Evolutionary conservation across 163 green algal species (phyloP), one percentile per base, ranked within the genome.

Genomic region (Scenedesmus sp.): DNA sequence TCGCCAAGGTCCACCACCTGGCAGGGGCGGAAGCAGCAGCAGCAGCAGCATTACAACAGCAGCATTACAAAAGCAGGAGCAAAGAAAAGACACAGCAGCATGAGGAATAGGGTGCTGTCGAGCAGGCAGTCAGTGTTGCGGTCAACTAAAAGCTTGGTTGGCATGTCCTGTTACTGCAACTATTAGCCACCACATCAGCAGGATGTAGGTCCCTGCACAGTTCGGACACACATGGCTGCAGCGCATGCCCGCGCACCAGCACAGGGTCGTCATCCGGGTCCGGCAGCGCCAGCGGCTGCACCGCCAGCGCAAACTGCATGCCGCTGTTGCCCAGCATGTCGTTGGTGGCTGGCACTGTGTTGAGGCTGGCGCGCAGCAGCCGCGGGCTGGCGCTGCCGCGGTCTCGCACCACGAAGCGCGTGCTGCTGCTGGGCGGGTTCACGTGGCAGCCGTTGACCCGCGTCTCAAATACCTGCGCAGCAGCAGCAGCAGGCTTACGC

Each of bases 1-100:
- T 96, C 92, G 2, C 96, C 94, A 67, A 97, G 96, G 95, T 99
- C 98, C 4, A 99, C 96, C 26, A 99, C 93, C 94, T 97, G 95
- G 9, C 4, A 6, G 88, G 2, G 4, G 26, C 55, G 74, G 18
- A 23, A 55, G 9, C 26, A 18, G n/a, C n/a, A 83, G 26, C 26
- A 76, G 66, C 13, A 76, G 66, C 66, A 76, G 15, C 66, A 26
- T 46, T 46, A 18, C 70, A 52, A 15, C 12, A 76, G 66, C 66
- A 76, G 66, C 66, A 79, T 3, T 23, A 79, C 5, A 4, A 16
- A 1, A 79, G 70, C 5, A 79, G 4, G 5, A 79, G 70, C 16
- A 10, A 79, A 23, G 64, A 73, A 52, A 18, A 52, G 23, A 23
- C 13, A 23, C 23, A 52, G 70, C 4, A 52, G 16, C 13, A 76